Evolutionary conservation across 352 stramenopile genomes (phyloP), one percentile per base, ranked within the genome.

Genomic region (Phytopythium kandeliae): DNA sequence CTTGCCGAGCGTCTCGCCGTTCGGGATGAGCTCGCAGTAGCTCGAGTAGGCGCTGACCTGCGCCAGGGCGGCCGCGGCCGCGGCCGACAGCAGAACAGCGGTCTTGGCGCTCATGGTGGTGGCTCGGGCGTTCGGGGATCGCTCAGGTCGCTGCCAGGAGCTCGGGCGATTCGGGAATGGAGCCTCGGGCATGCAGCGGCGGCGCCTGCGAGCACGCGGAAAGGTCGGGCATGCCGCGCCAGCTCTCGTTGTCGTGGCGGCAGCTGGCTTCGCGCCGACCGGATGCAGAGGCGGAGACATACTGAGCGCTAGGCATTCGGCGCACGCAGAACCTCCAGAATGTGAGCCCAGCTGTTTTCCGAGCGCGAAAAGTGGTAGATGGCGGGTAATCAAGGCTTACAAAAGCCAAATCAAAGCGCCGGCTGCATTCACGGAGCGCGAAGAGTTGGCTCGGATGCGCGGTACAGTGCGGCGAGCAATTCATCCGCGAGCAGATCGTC

Each of bases 1-100:
- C 50, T 74, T 64, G 15, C 51, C 26, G 58, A 78, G 73, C 2
- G 28, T 38, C 8, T 50, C 58, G 26, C 69, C 67, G 60, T 83
- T 83, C 44, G 71, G 71, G 28, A 79, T 42, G 34, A 74, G 57
- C 22, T 45, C 37, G 17, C 70, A 41, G 51, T 72, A 83, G 51
- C 55, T 64, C 47, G 60, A 51, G 33, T 37, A 34, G n/a, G 17
- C 43, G 25, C 28, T 21, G 10, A 36, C 43, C 40, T 33, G 40
- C 17, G 43, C 43, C 46, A 31, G 22, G 21, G 33, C 34, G 22
- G 43, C 43, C 46, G 22, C 34, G 21, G 33, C 34, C 15, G 47
- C 24, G 47, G 47, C 35, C 33, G 34, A 21, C 13, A 43, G 17
- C 31, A 42, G 21, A 33, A 44, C 24, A 4, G 33, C 22, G 7